Base-by-base conservation (phyloP, 768 basidiomycete genomes). In the Naganishia vishniacii region DNA sequence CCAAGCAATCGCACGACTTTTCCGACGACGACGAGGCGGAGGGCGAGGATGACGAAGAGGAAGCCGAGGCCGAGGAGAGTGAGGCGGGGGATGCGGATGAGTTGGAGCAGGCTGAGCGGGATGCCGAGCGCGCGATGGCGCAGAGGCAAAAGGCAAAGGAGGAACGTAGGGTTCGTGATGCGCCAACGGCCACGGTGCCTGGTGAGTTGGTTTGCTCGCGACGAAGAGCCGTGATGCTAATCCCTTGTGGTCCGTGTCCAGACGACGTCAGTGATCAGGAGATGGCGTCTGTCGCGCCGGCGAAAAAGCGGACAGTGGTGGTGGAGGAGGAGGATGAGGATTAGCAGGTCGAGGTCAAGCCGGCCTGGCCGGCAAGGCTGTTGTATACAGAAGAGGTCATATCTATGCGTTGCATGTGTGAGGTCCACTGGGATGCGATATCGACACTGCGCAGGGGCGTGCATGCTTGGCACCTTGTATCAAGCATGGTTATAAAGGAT, bases 41-140 rank as follows among this genome's bases (percentile, higher is more conserved):
- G 44, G 48, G 62, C 26, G 46, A 65, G 31, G 42, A 34, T 25
- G 56, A 69, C 3, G 70, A 69, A 23, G 68, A 68, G 26, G 72
- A 71, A 29, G 66, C 68, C 20, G 48, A 72, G 34, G 72, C 73
- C 66, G 75, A 75, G 47, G 65, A 67, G n/a, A 70, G 69, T 13
- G 75, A 74, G 62, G n/a, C n/a, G n/a, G 66, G 68, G 45, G 66
- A 70, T 47, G 71, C 72, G 23, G 72, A 74, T 46, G 68, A 62
- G 29, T 48, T 59, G 40, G 71, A 72, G 42, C 56, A 72, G 59
- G 74, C 72, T 28, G 64, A 67, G 48, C 73, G 71, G 65, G 64
- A 68, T 26, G 70, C 70, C 4, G 70, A 65, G 42, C 71, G 67
- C 37, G 69, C 67, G 28, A 42, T 26, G 40, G 23, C n/a, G 28